Percentiles rank a stretch among this genome's conserved stretches.
Evolutionary conservation across 768 basidiomycete genomes (phyloP).

Genomic region (Tricholoma bakamatsutake): DNA sequence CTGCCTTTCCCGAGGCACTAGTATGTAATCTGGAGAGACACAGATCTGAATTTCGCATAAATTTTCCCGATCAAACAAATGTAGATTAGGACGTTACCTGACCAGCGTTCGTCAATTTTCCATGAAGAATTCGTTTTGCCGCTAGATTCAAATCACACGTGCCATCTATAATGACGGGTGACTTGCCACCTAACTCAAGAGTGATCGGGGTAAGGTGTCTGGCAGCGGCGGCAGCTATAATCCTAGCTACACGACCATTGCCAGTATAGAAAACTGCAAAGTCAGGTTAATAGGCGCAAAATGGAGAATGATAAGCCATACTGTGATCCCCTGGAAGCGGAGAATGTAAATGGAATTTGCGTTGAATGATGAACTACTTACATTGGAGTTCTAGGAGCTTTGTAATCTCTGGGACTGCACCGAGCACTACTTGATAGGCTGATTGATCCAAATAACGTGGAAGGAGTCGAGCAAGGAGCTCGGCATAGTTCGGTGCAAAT

Average conservation of each 20-base stretch:
- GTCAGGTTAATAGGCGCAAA: background rate
- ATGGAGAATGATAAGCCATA: background rate
- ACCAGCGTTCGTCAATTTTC: slow-evolving; percentile 60
- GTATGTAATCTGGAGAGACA: slow-evolving; percentile 46
- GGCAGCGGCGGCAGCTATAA: slow-evolving; percentile 47
- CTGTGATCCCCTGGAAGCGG: slow-evolving; percentile 23
- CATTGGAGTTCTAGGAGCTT: slow-evolving; percentile 44
- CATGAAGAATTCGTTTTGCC: slow-evolving; percentile 63
- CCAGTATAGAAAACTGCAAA: slow-evolving; percentile 40
- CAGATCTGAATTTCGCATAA: slow-evolving; percentile 48
- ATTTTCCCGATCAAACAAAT: background rate
- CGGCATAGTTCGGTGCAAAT: slow-evolving; percentile 39
- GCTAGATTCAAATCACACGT: slow-evolving; percentile 31
- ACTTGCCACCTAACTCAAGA: slow-evolving; percentile 52
- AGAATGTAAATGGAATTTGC: background rate
- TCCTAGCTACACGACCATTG: slow-evolving; percentile 37
- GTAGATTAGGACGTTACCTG: slow-evolving; percentile 32
- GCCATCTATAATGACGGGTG: slow-evolving; percentile 37
- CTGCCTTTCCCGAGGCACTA: slow-evolving; percentile 34
- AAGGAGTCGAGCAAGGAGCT: slow-evolving; percentile 47
- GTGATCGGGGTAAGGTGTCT: slow-evolving; percentile 50
- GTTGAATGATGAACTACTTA: slow-evolving; percentile 11
- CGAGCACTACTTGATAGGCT: slow-evolving; percentile 52
- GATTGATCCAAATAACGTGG: slow-evolving; percentile 44
- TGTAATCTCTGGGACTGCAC: slow-evolving; percentile 52